phyloP scores from a whole-genome alignment of 1,139 yeast species.

The Lodderomyces parapsilosis region DNA sequence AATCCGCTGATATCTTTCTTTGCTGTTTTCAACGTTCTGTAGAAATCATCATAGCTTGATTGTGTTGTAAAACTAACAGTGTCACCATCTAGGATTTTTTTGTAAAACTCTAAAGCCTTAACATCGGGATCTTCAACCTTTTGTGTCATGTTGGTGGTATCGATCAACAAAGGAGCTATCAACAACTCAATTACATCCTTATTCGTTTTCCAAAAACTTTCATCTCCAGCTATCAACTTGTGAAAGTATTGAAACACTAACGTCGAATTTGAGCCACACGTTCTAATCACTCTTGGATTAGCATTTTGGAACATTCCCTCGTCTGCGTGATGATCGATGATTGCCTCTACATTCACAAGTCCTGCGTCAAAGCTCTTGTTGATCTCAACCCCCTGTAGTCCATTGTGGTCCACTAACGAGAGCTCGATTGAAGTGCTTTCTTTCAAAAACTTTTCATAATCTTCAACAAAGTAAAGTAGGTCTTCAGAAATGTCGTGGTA shows the following conservation, averaged over 20 bases:
- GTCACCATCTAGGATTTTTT: conserved; percentile 13
- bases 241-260: conserved; percentile 67
- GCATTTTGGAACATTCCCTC: conserved; percentile 49
- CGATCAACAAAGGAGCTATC: conserved; percentile 69
- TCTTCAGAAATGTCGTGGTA: conserved; percentile 48
- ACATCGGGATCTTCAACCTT: conserved; percentile 59
- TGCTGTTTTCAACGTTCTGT: conserved; percentile 44
- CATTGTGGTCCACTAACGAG: conserved; percentile 78
- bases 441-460: conserved; percentile 32
- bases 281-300: conserved; percentile 57
- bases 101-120: conserved; percentile 40
- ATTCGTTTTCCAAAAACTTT: conserved; percentile 15
- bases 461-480: conserved; percentile 66
- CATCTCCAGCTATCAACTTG: conserved; percentile 18
- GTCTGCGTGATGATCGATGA: conserved; percentile 88
- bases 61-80: conserved; percentile 2
- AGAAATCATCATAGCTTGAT: conserved; percentile 19
- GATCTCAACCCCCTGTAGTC: conserved; percentile 51
- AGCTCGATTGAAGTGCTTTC: conserved; percentile 7
- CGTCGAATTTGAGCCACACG: conserved; percentile 77
- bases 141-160: conserved; percentile 62
- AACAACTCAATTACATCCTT: conserved; percentile 49
- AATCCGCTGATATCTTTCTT: conserved; percentile 67
- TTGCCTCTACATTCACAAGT: conserved; percentile 46
- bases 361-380: conserved; percentile 22